Evolutionary conservation across 345 rosid species (phyloP).

Genomic region (Moringa oleifera): DNA sequence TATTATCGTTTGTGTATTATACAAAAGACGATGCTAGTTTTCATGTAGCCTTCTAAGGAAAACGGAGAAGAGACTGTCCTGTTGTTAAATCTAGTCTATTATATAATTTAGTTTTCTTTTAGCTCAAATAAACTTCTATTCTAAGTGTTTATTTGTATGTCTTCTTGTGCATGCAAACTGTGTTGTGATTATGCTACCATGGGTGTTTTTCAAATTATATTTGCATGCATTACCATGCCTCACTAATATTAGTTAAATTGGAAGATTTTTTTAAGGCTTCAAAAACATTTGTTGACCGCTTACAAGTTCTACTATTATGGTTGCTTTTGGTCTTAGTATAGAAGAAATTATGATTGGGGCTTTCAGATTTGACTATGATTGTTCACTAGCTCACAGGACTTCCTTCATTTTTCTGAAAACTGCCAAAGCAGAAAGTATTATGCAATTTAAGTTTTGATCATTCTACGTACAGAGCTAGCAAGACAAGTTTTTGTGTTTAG

Average conservation of each 20-base stretch:
- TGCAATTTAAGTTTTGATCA: too few species aligned
- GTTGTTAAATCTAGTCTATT: neutral
- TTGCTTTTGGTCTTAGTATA: too few species aligned
- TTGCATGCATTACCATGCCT: too few species aligned
- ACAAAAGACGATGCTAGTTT: neutral
- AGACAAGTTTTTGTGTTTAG: too few species aligned
- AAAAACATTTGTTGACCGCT: too few species aligned
- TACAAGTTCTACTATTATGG: too few species aligned
- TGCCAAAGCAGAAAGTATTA: too few species aligned
- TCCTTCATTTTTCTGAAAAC: neutral
- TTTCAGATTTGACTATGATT: too few species aligned
- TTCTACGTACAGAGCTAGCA: too few species aligned
- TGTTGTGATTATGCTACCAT: neutral
- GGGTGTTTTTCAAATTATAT: neutral
- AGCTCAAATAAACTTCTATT: neutral
- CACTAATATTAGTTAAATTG: neutral
- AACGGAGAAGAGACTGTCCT: neutral
- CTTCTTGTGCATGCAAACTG: neutral
- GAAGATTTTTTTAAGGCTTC: neutral
- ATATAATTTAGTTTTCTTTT: neutral
- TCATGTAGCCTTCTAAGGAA: neutral
- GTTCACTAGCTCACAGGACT: too few species aligned
- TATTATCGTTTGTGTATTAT: neutral
- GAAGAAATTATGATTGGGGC: too few species aligned
- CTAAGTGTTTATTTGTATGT: neutral